phyloP scores from a whole-genome alignment of 78 protist genomes.

The Dictyostelium brefeldianum region DNA sequence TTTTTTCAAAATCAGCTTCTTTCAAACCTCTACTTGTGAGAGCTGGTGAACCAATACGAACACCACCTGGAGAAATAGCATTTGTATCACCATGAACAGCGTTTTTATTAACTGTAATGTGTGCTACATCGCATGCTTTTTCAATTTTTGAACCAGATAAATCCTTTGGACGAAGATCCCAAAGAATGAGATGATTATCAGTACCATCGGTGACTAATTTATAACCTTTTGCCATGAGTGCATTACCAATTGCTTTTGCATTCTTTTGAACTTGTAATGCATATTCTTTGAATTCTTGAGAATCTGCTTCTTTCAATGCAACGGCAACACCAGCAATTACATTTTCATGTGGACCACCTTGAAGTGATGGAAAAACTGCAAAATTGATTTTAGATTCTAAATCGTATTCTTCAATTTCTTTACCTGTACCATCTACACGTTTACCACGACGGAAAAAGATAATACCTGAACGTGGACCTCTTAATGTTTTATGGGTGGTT shows the following conservation, averaged over 20 bases:
- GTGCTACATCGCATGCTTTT: slow-evolving; percentile 86
- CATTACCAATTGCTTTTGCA: slow-evolving; percentile 90
- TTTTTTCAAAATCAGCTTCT: slow-evolving; percentile 90
- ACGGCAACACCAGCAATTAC: slow-evolving; percentile 98
- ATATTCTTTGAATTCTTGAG: slow-evolving; percentile 95
- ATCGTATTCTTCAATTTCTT: slow-evolving; percentile 51
- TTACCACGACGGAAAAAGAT: slow-evolving; percentile 97
- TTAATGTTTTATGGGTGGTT: slow-evolving; percentile 99
- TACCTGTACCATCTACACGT: slow-evolving; percentile 23
- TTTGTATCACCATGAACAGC: slow-evolving; percentile 95
- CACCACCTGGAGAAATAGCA: slow-evolving; percentile 97
- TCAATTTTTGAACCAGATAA: slow-evolving; percentile 74
- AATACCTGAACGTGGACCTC: slow-evolving; percentile 99
- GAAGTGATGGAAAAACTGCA: slow-evolving; percentile 98
- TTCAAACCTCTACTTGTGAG: slow-evolving; percentile 98
- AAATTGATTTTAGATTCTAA: slow-evolving; percentile 88
- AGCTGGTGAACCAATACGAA: slow-evolving; percentile 97
- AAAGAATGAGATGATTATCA: slow-evolving; percentile 97
- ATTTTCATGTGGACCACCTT: slow-evolving; percentile 99
- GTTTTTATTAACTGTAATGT: slow-evolving; percentile 99
- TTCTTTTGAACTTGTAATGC: slow-evolving; percentile 91
- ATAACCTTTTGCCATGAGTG: slow-evolving; percentile 92
- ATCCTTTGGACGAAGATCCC: slow-evolving; percentile 93
- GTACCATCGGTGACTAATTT: slow-evolving; percentile 97
- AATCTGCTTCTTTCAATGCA: slow-evolving; percentile 91